Percentiles rank a stretch among this genome's conserved stretches.
These are phyloP conservation scores for Quercus phellos DNA, from an alignment of 331 rosid genomes.

Conservation along the genomic window DNA sequence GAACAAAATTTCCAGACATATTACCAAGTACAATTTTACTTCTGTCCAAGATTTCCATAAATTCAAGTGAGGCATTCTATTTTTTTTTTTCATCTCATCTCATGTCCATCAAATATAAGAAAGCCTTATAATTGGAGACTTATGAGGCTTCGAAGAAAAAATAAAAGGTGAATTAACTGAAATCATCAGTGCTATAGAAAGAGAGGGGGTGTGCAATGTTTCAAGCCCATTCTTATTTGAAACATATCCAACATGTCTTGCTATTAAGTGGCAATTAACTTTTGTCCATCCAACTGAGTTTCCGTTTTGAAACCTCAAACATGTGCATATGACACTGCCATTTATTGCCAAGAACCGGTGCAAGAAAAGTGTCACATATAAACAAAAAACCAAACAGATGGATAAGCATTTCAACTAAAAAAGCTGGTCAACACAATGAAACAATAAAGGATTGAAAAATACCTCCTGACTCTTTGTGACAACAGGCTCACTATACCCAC, in stretches of 20 bases:
- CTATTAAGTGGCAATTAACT: background rate
- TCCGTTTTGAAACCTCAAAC: background rate
- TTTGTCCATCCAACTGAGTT: background rate
- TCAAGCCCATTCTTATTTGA: background rate
- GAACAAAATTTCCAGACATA: background rate
- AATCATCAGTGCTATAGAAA: background rate
- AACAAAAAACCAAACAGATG: background rate
- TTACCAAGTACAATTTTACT: background rate
- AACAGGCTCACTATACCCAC: constrained; percentile 62
- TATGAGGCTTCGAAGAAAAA: background rate
- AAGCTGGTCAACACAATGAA: constrained; percentile 7
- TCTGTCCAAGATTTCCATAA: background rate
- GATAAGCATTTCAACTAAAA: background rate
- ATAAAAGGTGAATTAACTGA: background rate
- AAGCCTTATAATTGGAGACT: background rate
- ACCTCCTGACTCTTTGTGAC: constrained; percentile 80
- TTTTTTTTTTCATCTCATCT: background rate
- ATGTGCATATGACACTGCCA: background rate
- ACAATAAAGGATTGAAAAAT: constrained; percentile 25
- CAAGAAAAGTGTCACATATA: background rate
- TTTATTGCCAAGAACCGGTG: background rate
- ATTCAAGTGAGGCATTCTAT: background rate
- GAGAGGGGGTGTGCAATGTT: background rate
- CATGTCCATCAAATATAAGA: background rate
- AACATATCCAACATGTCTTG: background rate